Evolutionary conservation across 768 basidiomycete genomes (phyloP).

Genomic region (Fistulinella prunicolor): DNA sequence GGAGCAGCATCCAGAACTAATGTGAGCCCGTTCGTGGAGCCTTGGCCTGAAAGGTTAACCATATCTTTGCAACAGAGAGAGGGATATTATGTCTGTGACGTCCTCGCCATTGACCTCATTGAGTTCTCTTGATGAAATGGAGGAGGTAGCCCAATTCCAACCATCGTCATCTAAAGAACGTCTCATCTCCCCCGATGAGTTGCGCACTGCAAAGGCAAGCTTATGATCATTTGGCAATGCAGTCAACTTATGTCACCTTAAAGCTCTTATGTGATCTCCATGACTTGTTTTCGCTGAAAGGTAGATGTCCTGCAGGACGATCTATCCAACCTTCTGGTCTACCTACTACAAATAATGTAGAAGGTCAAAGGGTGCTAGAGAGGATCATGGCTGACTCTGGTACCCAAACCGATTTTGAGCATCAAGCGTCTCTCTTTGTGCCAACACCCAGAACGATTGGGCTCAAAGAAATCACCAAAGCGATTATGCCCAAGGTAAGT

Average conservation of each 20-base stretch:
- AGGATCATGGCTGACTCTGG: conserved; percentile 23
- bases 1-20: conserved; percentile 38
- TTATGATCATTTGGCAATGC: conserved; percentile 2
- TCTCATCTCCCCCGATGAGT: conserved; percentile 44
- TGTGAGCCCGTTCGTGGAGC: conserved; percentile 34
- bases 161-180: conserved; percentile 22
- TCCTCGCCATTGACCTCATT: conserved; percentile 75
- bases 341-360: background rate
- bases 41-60: background rate
- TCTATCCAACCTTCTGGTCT: background rate
- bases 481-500: conserved; percentile 22
- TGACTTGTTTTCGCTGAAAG: conserved; percentile 15
- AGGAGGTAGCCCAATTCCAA: conserved; percentile 31
- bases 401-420: conserved; percentile 29
- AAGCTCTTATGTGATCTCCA: conserved; percentile 43
- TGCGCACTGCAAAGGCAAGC: conserved; percentile 59
- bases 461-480: conserved; percentile 19
- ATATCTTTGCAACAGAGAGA: conserved; percentile 14
- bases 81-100: conserved; percentile 44
- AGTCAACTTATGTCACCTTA: conserved; percentile 8
- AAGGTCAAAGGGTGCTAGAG: conserved; percentile 1
- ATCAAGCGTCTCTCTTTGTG: background rate
- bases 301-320: conserved; percentile 2
- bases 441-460: conserved; percentile 17
- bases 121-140: conserved; percentile 65